Conservation (phyloP, 202 grass and related monocot genomes). For the Saccharum hybrid region DNA sequence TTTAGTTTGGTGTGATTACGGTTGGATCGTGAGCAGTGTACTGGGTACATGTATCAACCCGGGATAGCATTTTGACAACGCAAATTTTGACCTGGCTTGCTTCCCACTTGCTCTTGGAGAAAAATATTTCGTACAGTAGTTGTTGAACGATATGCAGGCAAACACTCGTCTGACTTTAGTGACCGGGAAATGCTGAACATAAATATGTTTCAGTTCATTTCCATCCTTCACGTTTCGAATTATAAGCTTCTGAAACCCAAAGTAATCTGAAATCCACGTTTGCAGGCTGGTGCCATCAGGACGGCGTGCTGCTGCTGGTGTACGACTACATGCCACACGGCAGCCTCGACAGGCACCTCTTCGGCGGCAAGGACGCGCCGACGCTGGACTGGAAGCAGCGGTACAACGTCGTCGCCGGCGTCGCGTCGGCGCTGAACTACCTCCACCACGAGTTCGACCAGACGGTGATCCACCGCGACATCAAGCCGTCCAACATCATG, state of each 20-base stretch:
- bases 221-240: no score
- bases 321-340: constrained; percentile 97
- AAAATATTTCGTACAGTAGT: background rate
- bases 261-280: background rate
- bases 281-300: constrained; percentile 87
- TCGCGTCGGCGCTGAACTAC: constrained; percentile 77
- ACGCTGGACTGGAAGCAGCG: constrained; percentile 69
- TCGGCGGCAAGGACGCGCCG: constrained; percentile 49
- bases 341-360: constrained; percentile 77
- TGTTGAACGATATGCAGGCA: background rate
- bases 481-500: constrained; percentile 95
- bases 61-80: background rate
- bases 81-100: constrained; percentile 9
- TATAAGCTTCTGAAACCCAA: background rate
- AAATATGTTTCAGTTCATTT: no score
- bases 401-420: constrained; percentile 61
- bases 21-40: background rate
- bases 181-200: no score
- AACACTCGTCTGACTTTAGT: no score
- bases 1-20: constrained; percentile 7
- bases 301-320: constrained; percentile 72
- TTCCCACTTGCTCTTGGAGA: background rate
- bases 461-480: constrained; percentile 89
- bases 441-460: constrained; percentile 93
- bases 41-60: no score